Percentiles rank a stretch among this genome's conserved stretches.
Evolutionary conservation across 129 eudicot species (phyloP).

Genomic region (Helichrysum umbraculigerum): DNA sequence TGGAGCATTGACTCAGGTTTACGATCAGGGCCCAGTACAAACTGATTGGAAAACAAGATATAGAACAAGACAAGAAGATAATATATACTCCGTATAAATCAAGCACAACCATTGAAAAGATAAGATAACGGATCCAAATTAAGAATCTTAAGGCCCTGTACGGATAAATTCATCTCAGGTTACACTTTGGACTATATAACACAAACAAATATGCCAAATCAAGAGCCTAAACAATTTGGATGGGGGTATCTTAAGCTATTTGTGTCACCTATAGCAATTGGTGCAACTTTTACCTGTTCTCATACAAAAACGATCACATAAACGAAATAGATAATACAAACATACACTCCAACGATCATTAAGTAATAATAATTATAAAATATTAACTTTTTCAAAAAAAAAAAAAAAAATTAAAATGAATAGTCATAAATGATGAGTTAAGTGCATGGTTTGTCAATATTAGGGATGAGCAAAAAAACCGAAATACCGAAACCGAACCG

Average conservation of each 20-base stretch:
- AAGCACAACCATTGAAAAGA: slow-evolving; percentile 1
- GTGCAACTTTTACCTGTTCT: background rate
- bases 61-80: slow-evolving; percentile 1
- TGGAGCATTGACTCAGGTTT: background rate
- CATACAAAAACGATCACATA: background rate
- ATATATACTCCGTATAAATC: background rate
- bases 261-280: background rate
- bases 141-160: background rate
- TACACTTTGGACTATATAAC: background rate
- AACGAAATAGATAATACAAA: background rate
- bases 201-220: background rate
- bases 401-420: no score
- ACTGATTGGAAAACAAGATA: background rate
- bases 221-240: slow-evolving; percentile 4
- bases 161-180: background rate
- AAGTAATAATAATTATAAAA: no score
- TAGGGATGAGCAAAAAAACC: no score
- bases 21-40: background rate
- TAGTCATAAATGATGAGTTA: no score
- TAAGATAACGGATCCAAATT: background rate
- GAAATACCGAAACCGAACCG: no score
- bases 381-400: no score
- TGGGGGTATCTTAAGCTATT: background rate
- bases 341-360: background rate
- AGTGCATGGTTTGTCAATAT: no score